Evolutionary conservation across 495 filamentous ascomycete species (phyloP).

Genomic region (Xylaria longipes): DNA sequence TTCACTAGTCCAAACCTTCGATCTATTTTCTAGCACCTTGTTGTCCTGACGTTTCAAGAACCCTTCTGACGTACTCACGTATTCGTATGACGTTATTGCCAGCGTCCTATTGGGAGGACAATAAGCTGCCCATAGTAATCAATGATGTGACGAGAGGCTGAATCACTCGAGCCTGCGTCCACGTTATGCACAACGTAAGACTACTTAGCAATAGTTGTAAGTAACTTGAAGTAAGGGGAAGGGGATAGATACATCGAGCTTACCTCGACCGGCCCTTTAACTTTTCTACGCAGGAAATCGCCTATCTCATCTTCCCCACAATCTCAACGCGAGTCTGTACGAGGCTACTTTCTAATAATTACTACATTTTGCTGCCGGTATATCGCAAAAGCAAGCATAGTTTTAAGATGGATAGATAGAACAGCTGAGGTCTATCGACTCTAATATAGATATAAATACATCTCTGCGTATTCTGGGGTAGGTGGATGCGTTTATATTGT

Average conservation of each 20-base stretch:
- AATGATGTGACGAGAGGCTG: conserved; percentile 7
- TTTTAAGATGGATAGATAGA: not conserved
- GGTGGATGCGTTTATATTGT: not conserved
- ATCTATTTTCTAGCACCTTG: not conserved
- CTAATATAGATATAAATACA: not conserved
- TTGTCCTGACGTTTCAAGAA: not conserved
- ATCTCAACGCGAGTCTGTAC: not conserved
- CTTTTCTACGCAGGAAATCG: not conserved
- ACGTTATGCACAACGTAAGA: not conserved
- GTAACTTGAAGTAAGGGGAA: not conserved
- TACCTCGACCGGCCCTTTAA: not conserved
- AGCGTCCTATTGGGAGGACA: not conserved
- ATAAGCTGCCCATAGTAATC: not conserved
- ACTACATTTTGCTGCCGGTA: not conserved
- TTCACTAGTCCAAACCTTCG: not conserved
- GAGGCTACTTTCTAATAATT: not conserved
- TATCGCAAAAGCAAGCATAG: not conserved
- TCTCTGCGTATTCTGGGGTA: not conserved
- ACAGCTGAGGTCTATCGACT: not conserved
- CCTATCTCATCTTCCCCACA: not conserved
- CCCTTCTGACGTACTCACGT: not conserved
- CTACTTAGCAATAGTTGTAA: not conserved
- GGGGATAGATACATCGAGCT: not conserved
- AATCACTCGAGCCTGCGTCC: not conserved
- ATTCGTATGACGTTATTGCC: conserved; percentile 9